Evolutionary conservation across 208 protist species (phyloP).

Genomic region (Trypanosoma rangeli): DNA sequence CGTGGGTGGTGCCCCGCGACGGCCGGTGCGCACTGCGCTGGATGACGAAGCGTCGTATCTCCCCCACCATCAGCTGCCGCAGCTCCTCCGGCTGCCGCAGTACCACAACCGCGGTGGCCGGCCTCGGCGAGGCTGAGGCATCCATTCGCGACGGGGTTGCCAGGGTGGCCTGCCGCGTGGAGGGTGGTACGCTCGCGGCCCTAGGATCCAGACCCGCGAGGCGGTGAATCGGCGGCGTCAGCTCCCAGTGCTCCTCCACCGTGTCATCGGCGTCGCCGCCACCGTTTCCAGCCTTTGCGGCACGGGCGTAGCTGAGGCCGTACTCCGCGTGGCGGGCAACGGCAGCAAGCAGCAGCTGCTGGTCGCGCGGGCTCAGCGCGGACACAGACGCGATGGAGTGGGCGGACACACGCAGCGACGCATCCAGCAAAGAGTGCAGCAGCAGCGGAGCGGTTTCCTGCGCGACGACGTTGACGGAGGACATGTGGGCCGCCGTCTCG

Average conservation of each 20-base stretch:
- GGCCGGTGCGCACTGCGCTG: background rate
- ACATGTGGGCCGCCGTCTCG: constrained; percentile 31
- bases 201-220: constrained; percentile 14
- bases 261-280: constrained; percentile 14
- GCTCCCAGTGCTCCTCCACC: constrained; percentile 35
- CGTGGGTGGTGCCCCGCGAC: constrained; percentile 1
- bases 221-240: constrained; percentile 47
- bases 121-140: constrained; percentile 2
- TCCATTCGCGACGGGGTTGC: background rate
- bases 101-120: constrained; percentile 10
- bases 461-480: constrained; percentile 32
- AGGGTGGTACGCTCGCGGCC: background rate
- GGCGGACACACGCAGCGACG: constrained; percentile 41
- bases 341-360: constrained; percentile 38
- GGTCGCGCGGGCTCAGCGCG: constrained; percentile 36
- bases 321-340: constrained; percentile 68
- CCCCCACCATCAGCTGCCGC: constrained; percentile 43
- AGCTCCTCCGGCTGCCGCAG: constrained; percentile 44
- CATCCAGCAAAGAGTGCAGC: constrained; percentile 60
- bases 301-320: constrained; percentile 53
- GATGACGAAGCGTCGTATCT: constrained; percentile 47
- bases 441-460: constrained; percentile 50
- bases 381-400: constrained; percentile 43
- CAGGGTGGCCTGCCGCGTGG: background rate
- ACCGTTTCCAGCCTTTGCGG: constrained; percentile 13